Base-by-base conservation (phyloP, 2,329 filamentous ascomycete species). In the Escovopsis sp. region DNA sequence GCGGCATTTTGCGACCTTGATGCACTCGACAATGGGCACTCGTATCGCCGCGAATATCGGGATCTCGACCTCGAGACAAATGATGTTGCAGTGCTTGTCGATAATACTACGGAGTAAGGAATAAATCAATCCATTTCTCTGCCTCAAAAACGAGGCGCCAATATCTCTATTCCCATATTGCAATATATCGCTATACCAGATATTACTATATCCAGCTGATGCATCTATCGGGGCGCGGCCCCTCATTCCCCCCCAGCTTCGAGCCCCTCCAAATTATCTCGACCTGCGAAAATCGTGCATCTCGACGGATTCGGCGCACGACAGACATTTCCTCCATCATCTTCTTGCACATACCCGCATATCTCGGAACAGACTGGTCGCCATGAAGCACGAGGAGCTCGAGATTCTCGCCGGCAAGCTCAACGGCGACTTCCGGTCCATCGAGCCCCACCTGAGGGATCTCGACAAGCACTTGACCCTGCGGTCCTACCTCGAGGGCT, bases 391-490 rank as follows among this genome's bases (percentile, higher is more conserved):
- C 49, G 68, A 72, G 52, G 71, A 76, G 58, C 64, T 77, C 49
- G 61, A 67, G 46, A 59, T 66, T 43, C 60, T 77, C 39, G 63
- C 69, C 45, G 61, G 61, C 53, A 65, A 66, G 51, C 64, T 78
- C 45, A 61, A 64, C 45, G 70, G 68, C 33, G 85, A 94, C 62
- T 91, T 93, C 66, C 93, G 91, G 65, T 69, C 80, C 44, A 78
- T 88, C 49, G 84, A 91, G 57, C 73, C 76, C 24, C 71, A 79
- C 45, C 73, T 94, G 42, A 70, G 74, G 52, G 78, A 83, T 51
- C 77, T 95, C 47, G 86, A 95, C 61, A 84, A 84, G 59, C 83
- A 94, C 66, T 74, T 96, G 46, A 85, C 80, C 4, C 76, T 95
- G 29, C 81, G 89, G 53, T 85, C 84, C 12, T 91, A 91, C 63